Base-by-base conservation (phyloP, 805 yeast species). In the Zygosaccharomyces rouxii region DNA sequence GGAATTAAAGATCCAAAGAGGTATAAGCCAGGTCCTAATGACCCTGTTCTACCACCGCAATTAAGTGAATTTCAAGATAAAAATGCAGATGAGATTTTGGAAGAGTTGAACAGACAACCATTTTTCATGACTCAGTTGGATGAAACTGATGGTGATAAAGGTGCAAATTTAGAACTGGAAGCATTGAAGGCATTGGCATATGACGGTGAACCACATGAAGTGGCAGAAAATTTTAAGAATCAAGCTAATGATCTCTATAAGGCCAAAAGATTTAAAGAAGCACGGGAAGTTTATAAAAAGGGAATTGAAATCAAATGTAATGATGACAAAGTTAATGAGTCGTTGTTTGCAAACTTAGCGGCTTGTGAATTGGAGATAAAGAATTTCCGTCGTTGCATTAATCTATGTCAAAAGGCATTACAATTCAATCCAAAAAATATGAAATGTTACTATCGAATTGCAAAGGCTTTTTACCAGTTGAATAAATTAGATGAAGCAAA, bases 171-270 rank as follows among this genome's bases (percentile, higher is more conserved):
- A 4, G 83, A 80, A 44, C 69, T 94, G 14, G 98, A 92, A 62
- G 99, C 99, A 0, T 74, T 94, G 49, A 84, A 84, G 62, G 92
- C 96, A 4, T 72, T 94, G 56, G 96, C 95, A 0, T 89, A 88
- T 62, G 99, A 94, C 43, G 99, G 98, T 39, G 96, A 89, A 54
- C 97, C 97, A 0, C 83, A 85, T 59, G 99, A 94, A 61, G 73
- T 89, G 30, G 97, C 97, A 3, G 75, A 79, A 21, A 90, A 89
- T 61, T 94, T 90, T 72, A 89, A 89, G 54, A 83, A 79, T 52
- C 97, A 92, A 63, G 99, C 99, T 5, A 94, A 95, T 65, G 97
- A 89, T 13, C 78, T 86, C 50, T 94, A 76, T 69, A 83, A 80
- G 63, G 71, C 71, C 7, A 87, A 84, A 57, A 80, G 83, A 58